phyloP scores from a whole-genome alignment of 192 early-diverging fungal genomes.

The Podila minutissima region DNA sequence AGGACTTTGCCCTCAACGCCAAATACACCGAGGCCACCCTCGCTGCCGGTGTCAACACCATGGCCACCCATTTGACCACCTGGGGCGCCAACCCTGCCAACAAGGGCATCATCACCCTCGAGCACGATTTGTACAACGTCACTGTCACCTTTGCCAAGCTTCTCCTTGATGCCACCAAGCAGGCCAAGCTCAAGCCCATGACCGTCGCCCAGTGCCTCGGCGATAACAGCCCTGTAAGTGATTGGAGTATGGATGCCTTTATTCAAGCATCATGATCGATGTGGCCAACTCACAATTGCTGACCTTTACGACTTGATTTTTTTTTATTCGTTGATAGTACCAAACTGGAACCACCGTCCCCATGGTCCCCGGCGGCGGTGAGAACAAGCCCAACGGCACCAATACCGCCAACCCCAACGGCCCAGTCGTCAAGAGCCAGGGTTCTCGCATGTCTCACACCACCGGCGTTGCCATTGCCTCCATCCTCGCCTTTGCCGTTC shows the following conservation, averaged over 20 bases:
- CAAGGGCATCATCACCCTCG: conserved; percentile 59
- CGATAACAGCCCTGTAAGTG: conserved; percentile 15
- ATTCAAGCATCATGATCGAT: conserved; percentile 4
- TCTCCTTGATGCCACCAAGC: conserved; percentile 31
- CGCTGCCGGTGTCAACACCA: conserved; percentile 4
- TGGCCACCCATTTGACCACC: conserved; percentile 18
- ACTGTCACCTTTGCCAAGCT: conserved; percentile 54
- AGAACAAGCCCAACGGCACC: background rate
- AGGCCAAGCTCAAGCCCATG: conserved; percentile 29
- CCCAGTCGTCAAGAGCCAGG: background rate
- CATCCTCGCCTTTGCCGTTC: conserved; percentile 3
- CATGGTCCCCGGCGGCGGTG: background rate
- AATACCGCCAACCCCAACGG: background rate
- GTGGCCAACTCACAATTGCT: background rate
- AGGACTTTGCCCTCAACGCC: conserved; percentile 55
- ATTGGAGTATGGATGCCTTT: too few relatives aligned
- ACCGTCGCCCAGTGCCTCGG: conserved; percentile 41
- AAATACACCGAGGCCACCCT: conserved; percentile 7
- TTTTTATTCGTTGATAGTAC: background rate
- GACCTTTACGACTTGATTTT: background rate
- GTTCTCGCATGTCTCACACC: conserved; percentile 1
- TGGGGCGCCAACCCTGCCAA: conserved; percentile 35
- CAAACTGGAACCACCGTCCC: background rate
- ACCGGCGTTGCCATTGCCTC: conserved; percentile 1
- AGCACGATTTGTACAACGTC: conserved; percentile 59